Evolutionary conservation across 2,329 filamentous ascomycete genomes (phyloP).

Genomic region (Talaromyces sp.): DNA sequence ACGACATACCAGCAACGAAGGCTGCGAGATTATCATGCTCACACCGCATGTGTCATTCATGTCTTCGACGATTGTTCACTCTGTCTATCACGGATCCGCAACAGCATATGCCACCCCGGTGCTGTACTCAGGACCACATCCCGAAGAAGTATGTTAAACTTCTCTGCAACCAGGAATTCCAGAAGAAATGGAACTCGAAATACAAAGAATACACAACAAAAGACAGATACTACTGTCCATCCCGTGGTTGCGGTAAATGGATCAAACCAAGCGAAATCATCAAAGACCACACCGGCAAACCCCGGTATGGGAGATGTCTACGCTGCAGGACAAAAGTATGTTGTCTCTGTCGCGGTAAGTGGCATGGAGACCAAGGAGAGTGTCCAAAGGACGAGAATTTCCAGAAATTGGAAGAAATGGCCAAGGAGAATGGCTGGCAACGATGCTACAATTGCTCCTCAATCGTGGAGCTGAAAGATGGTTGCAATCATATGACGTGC

Average conservation of each 20-base stretch:
- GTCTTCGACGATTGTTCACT: slow-evolving; percentile 68
- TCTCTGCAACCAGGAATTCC: slow-evolving; percentile 69
- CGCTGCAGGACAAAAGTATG: slow-evolving; percentile 72
- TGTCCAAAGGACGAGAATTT: slow-evolving; percentile 56
- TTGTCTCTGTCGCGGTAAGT: slow-evolving; percentile 64
- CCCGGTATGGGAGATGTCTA: slow-evolving; percentile 64
- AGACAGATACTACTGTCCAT: slow-evolving; percentile 73
- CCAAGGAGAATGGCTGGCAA: slow-evolving; percentile 69
- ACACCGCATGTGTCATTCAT: slow-evolving; percentile 75
- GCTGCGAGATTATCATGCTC: slow-evolving; percentile 69
- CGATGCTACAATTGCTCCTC: slow-evolving; percentile 71
- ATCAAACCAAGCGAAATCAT: slow-evolving; percentile 68
- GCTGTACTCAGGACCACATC: slow-evolving; percentile 69
- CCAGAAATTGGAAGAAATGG: slow-evolving; percentile 52
- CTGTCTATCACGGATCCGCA: slow-evolving; percentile 67
- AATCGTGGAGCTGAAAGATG: slow-evolving; percentile 74
- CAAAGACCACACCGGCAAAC: slow-evolving; percentile 48
- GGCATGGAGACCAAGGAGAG: slow-evolving; percentile 57
- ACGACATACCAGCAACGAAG: slow-evolving; percentile 59
- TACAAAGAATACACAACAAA: slow-evolving; percentile 69
- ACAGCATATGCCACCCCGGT: slow-evolving; percentile 79
- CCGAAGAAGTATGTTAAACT: slow-evolving; percentile 69
- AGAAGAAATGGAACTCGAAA: slow-evolving; percentile 73
- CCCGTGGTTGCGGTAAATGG: slow-evolving; percentile 68
- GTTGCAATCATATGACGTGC: slow-evolving; percentile 85